Evolutionary conservation across 2,329 filamentous ascomycete genomes (phyloP).

Genomic region (Hypoxylon sp.): DNA sequence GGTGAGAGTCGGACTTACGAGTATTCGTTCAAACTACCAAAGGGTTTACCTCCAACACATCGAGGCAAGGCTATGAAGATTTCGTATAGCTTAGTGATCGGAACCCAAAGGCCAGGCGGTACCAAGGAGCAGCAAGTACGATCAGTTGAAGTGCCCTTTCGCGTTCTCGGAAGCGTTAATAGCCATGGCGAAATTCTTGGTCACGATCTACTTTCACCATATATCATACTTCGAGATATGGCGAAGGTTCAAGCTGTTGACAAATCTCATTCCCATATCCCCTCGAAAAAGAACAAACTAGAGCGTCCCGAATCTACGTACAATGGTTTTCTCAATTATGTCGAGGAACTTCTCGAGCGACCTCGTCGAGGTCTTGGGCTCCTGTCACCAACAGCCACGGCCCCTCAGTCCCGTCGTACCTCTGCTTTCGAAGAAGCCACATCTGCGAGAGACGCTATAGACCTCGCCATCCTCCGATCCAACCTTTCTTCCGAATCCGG

Average conservation of each 20-base stretch:
- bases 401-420: constrained; percentile 68
- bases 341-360: constrained; percentile 79
- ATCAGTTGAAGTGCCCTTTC: constrained; percentile 93
- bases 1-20: constrained; percentile 91
- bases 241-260: constrained; percentile 75
- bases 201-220: constrained; percentile 94
- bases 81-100: constrained; percentile 89
- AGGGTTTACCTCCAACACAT: constrained; percentile 90
- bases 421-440: constrained; percentile 70
- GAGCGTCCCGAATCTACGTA: constrained; percentile 59
- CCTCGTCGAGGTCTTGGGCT: constrained; percentile 72
- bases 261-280: constrained; percentile 49
- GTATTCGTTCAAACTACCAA: constrained; percentile 88
- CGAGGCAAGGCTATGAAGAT: constrained; percentile 96
- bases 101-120: constrained; percentile 87
- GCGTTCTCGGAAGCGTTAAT: constrained; percentile 94
- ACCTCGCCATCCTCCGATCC: constrained; percentile 89
- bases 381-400: constrained; percentile 79
- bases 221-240: constrained; percentile 88
- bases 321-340: constrained; percentile 81
- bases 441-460: constrained; percentile 87
- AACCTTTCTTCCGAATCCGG: constrained; percentile 77
- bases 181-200: constrained; percentile 88
- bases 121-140: constrained; percentile 85
- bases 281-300: constrained; percentile 50